Evolutionary conservation across 2,329 filamentous ascomycete genomes (phyloP).

Genomic region (Beauveria scarabaeidicola): DNA sequence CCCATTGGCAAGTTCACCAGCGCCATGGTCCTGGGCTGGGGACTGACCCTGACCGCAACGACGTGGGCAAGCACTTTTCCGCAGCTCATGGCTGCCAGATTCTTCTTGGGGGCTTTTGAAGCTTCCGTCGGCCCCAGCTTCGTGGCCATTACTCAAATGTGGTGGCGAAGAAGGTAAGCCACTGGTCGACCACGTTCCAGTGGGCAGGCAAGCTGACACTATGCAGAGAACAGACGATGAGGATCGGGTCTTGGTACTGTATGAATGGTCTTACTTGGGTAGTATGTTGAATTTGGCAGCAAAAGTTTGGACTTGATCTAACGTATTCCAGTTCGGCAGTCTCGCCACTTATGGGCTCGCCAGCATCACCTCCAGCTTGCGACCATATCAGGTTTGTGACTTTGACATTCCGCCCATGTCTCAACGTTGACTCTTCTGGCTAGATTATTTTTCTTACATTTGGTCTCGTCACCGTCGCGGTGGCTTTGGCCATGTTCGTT

Average conservation of each 20-base stretch:
- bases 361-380: constrained; percentile 39
- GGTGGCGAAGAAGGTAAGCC: constrained; percentile 42
- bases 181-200: no score
- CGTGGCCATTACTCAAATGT: constrained; percentile 51
- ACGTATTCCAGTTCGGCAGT: constrained; percentile 31
- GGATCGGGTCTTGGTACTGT: constrained; percentile 50
- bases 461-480: constrained; percentile 40
- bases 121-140: constrained; percentile 40
- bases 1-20: constrained; percentile 53
- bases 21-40: constrained; percentile 49
- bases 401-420: no score
- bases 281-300: neutral
- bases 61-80: constrained; percentile 41
- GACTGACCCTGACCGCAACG: constrained; percentile 41
- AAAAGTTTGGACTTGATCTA: no score
- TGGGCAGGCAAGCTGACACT: no score
- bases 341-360: constrained; percentile 51
- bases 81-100: constrained; percentile 40
- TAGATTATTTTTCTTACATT: constrained; percentile 46
- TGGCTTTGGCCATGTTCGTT: constrained; percentile 35
- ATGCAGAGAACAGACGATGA: constrained; percentile 42
- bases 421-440: no score
- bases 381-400: constrained; percentile 34
- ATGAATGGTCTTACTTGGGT: constrained; percentile 54
- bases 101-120: constrained; percentile 52